Conservation (phyloP, 495 filamentous ascomycete species). For the Penicillium cataractarum region DNA sequence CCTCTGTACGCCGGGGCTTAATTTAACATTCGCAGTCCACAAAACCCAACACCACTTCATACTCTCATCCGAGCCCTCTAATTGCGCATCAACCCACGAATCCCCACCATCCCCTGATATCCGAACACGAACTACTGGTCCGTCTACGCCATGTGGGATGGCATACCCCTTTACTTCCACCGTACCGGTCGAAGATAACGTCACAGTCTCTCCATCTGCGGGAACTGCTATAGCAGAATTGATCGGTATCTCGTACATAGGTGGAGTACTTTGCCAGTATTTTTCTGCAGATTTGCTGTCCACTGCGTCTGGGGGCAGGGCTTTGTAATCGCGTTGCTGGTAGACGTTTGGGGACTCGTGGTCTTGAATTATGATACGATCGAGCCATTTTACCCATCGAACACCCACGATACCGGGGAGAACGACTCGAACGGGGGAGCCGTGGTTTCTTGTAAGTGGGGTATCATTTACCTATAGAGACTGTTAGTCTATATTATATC, state of each 20-base stretch:
- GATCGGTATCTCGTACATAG: slow-evolving; percentile 66
- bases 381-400: slow-evolving; percentile 68
- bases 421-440: slow-evolving; percentile 61
- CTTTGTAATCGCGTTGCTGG: slow-evolving; percentile 66
- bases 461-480: slow-evolving; percentile 56
- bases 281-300: slow-evolving; percentile 52
- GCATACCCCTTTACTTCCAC: slow-evolving; percentile 60
- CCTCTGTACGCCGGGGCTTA: slow-evolving; percentile 30
- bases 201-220: slow-evolving; percentile 39
- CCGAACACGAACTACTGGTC: slow-evolving; percentile 58
- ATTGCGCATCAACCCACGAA: slow-evolving; percentile 49
- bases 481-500: slow-evolving; percentile 24
- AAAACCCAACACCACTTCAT: slow-evolving; percentile 11
- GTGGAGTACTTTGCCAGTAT: slow-evolving; percentile 56
- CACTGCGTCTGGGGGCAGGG: slow-evolving; percentile 59
- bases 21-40: slow-evolving; percentile 4
- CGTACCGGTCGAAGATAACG: slow-evolving; percentile 35
- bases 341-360: slow-evolving; percentile 62
- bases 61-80: not conserved
- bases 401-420: slow-evolving; percentile 65
- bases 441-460: slow-evolving; percentile 60
- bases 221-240: slow-evolving; percentile 61
- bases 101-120: slow-evolving; percentile 52
- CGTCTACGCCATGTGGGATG: slow-evolving; percentile 54
- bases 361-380: slow-evolving; percentile 58